Evolutionary conservation across 306 rosid genomes (phyloP).

Genomic region (Casuarina cunninghamiana): DNA sequence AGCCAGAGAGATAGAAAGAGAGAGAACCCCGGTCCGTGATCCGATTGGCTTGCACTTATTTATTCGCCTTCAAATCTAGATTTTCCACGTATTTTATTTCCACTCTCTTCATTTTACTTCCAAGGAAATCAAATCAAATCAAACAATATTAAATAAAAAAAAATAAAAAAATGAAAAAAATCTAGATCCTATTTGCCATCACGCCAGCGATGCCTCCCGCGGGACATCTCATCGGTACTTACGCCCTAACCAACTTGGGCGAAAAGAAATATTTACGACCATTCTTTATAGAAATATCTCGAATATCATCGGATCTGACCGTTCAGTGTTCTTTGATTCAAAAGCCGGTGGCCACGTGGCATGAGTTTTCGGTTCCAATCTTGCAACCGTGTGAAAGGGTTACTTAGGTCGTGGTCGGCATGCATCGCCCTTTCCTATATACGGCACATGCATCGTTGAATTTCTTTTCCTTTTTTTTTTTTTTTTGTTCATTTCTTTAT

Average conservation of each 20-base stretch:
- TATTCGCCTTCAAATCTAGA: too few species aligned
- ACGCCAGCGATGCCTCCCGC: constrained; percentile 74
- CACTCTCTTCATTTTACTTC: too few species aligned
- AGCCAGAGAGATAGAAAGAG: background rate
- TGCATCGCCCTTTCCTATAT: background rate
- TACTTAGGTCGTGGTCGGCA: background rate
- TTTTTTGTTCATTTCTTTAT: background rate
- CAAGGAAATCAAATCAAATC: too few species aligned
- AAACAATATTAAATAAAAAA: too few species aligned
- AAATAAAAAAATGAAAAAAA: too few species aligned
- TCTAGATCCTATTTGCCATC: constrained; percentile 21
- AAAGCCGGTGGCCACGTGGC: constrained; percentile 16
- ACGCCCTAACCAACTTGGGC: constrained; percentile 28
- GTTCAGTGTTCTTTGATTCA: constrained; percentile 5
- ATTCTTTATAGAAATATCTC: constrained; percentile 19
- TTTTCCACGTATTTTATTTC: too few species aligned
- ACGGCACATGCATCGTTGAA: background rate
- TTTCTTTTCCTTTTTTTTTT: background rate
- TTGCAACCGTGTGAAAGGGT: background rate
- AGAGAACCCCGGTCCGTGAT: background rate
- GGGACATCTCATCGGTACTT: constrained; percentile 43
- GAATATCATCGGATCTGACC: constrained; percentile 35
- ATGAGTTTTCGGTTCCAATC: background rate
- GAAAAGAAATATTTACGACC: background rate
- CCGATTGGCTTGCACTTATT: background rate